Evolutionary conservation across 371 early-diverging fungal genomes (phyloP).

Genomic region (Rhizopus microsporus): DNA sequence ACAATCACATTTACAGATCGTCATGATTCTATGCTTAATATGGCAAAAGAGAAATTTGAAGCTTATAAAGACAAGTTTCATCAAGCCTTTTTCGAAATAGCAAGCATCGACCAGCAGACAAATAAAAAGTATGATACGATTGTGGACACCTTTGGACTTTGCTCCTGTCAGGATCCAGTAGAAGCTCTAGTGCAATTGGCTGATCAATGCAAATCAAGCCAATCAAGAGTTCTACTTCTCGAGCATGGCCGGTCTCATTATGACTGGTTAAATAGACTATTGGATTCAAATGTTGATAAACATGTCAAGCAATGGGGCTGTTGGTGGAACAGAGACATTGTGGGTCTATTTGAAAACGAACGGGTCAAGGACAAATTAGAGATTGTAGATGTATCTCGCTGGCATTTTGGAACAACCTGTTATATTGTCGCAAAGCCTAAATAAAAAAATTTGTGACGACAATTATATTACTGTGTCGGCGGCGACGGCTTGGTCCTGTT

Average conservation of each 20-base stretch:
- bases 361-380: conserved; percentile 59
- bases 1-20: conserved; percentile 63
- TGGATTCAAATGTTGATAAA: conserved; percentile 69
- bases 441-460: conserved; percentile 6
- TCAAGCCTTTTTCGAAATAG: conserved; percentile 29
- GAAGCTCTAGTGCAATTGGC: conserved; percentile 65
- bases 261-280: conserved; percentile 65
- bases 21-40: conserved; percentile 59
- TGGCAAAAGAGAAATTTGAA: conserved; percentile 51
- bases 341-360: conserved; percentile 55
- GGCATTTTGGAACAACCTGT: conserved; percentile 84
- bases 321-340: conserved; percentile 87
- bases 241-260: conserved; percentile 78
- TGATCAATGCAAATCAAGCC: conserved; percentile 55
- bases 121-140: conserved; percentile 66
- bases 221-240: conserved; percentile 69
- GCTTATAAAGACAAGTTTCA: conserved; percentile 40
- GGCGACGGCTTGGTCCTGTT: conserved; percentile 2
- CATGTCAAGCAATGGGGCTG: conserved; percentile 86
- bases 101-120: conserved; percentile 39
- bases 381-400: conserved; percentile 59
- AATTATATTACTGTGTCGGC: background rate
- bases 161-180: conserved; percentile 73
- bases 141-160: conserved; percentile 82
- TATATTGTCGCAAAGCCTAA: conserved; percentile 60